phyloP scores from a whole-genome alignment of 202 grass and related monocot genomes.

The Panicum virgatum region DNA sequence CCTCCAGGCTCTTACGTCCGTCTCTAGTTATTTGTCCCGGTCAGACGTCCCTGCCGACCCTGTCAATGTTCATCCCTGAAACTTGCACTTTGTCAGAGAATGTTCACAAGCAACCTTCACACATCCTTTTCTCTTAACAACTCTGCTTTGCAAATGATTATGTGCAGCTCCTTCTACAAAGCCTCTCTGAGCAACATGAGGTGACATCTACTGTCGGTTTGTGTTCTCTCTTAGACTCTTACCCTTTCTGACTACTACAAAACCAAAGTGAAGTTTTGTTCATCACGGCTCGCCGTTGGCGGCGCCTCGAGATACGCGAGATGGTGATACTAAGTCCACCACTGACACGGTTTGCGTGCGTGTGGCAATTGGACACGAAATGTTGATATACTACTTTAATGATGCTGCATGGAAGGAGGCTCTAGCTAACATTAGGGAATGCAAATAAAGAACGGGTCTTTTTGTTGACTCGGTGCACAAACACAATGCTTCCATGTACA shows the following conservation, averaged over 20 bases:
- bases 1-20: not conserved
- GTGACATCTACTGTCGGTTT: not conserved
- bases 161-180: not conserved
- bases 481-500: not conserved
- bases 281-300: no score
- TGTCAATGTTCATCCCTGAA: not conserved
- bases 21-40: not conserved
- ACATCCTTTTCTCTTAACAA: not conserved
- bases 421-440: not conserved
- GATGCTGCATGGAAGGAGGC: not conserved
- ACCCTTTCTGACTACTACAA: not conserved
- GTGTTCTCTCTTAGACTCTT: not conserved
- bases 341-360: not conserved
- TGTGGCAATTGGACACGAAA: not conserved
- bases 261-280: not conserved
- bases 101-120: not conserved
- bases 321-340: not conserved
- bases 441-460: not conserved
- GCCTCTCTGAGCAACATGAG: not conserved
- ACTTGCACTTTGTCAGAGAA: not conserved
- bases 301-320: not conserved
- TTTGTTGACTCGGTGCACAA: constrained; percentile 3
- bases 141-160: not conserved
- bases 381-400: not conserved
- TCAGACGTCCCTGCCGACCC: not conserved